A percentile compares a stretch with the other conserved stretches of the same genome.
Evolutionary conservation across 1,139 yeast genomes (phyloP).

Genomic region (Taphrina deformans): DNA sequence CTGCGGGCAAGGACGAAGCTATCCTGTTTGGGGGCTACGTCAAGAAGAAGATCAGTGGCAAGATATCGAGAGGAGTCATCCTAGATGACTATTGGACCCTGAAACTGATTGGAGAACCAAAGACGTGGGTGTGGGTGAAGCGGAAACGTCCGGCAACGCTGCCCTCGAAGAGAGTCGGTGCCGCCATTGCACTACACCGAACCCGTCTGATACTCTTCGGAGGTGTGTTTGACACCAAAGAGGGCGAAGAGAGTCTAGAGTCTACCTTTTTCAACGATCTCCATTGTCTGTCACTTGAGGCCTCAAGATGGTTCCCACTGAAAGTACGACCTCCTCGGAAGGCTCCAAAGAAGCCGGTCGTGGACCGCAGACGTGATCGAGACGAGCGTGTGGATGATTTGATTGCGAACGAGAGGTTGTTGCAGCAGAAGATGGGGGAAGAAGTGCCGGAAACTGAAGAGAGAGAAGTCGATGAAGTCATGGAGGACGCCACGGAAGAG

Average conservation of each 20-base stretch:
- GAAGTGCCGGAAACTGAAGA: constrained; percentile 60
- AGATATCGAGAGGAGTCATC: constrained; percentile 89
- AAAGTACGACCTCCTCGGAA: constrained; percentile 61
- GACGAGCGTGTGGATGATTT: constrained; percentile 28
- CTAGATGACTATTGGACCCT: constrained; percentile 82
- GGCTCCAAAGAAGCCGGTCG: constrained; percentile 49
- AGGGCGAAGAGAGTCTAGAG: constrained; percentile 87
- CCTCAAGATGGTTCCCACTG: constrained; percentile 84
- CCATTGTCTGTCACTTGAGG: constrained; percentile 78
- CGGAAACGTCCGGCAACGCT: constrained; percentile 84
- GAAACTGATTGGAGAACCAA: constrained; percentile 84
- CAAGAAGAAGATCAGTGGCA: constrained; percentile 86
- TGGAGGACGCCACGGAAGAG: constrained; percentile 44
- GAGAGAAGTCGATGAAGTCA: constrained; percentile 51
- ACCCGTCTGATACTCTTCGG: constrained; percentile 94
- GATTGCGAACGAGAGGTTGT: constrained; percentile 49
- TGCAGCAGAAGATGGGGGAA: constrained; percentile 66
- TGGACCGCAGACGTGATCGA: constrained; percentile 43
- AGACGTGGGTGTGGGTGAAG: constrained; percentile 75
- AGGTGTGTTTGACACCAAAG: constrained; percentile 92
- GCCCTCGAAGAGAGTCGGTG: constrained; percentile 81
- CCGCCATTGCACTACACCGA: constrained; percentile 83
- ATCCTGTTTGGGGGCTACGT: constrained; percentile 91
- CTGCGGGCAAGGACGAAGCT: constrained; percentile 74
- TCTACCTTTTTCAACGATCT: constrained; percentile 81